Evolutionary conservation across 2,329 filamentous ascomycete genomes (phyloP), one percentile per base, ranked within the genome.

Genomic region (Aaosphaeria arxii): DNA sequence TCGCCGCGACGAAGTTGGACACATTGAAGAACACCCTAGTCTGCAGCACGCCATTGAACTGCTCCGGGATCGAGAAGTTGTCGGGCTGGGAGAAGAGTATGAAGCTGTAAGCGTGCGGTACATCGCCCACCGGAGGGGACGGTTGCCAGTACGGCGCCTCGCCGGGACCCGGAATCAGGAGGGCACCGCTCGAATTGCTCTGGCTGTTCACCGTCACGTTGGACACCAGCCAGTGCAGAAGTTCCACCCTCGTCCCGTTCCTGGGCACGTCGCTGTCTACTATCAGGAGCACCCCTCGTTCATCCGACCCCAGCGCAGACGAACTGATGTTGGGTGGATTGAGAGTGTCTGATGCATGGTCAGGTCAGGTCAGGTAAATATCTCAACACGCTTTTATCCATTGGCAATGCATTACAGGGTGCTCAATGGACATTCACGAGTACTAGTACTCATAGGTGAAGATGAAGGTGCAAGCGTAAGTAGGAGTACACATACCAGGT

Each of bases 1-100:
- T 56, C 2, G 66, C 70, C 1, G 49, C 42, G 3, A 68, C 56
- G 51, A 75, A 75, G 28, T 56, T 52, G 4, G 46, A 52, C 0
- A 69, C 54, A 43, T 74, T 63, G 49, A 74, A 75, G 7, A 63
- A 60, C 0, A 67, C 49, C 5, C 68, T 43, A 38, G 13, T 56
- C 13, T 48, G 49, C 54, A 48, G 58, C 11, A 60, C 24, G 5
- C 56, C n/a, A 50, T 50, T 30, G 51, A 75, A 55, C 55, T 66
- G 1, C 6, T 44, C 48, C 1, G 63, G 63, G 13, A 67, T 44
- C 24, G 50, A 51, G 46, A 67, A 67, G 51, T 61, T 56, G 11
- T 43, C 48, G 7, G 63, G 62, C 43, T 67, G 62, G 4, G 45
- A 13, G 52, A 66, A 62, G 9, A 68, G 52, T 2, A 67, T 36